A percentile compares a stretch with the other conserved stretches of the same genome.
phyloP scores from a whole-genome alignment of 805 yeast species.

The Ogataea methylovora region DNA sequence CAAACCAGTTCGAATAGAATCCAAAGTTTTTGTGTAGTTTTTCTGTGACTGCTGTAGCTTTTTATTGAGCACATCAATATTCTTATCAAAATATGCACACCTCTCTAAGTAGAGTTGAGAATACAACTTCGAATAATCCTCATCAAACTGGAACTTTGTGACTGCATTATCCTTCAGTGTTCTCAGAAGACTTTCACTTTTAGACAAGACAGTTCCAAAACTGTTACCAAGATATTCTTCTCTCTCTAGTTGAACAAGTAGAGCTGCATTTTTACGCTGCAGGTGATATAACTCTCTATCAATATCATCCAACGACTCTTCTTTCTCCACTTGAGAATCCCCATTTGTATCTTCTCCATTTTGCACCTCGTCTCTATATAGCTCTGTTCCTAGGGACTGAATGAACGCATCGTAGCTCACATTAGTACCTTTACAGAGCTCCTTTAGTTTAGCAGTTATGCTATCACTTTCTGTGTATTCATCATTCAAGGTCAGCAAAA shows the following conservation, averaged over 20 bases:
- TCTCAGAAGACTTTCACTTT: constrained; percentile 21
- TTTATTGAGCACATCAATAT: constrained; percentile 6
- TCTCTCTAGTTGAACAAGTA: constrained; percentile 24
- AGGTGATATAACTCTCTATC: constrained; percentile 10
- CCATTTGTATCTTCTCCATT: neutral
- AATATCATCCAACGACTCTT: constrained; percentile 7
- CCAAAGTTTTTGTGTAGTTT: too few species aligned
- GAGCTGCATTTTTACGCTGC: constrained; percentile 18
- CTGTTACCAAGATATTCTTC: constrained; percentile 22
- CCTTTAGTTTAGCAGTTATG: constrained; percentile 9
- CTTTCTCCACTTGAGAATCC: neutral
- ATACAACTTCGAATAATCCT: constrained; percentile 10
- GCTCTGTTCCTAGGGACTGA: too few species aligned
- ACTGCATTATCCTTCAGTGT: constrained; percentile 10
- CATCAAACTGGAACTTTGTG: constrained; percentile 12
- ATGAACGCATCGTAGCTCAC: constrained; percentile 9
- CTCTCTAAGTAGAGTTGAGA: constrained; percentile 8
- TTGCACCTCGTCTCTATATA: constrained; percentile 2
- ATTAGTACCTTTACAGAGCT: constrained; percentile 5
- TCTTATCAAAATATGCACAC: constrained; percentile 7
- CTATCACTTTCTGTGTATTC: constrained; percentile 17
- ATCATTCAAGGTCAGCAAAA: constrained; percentile 22
- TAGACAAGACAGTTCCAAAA: constrained; percentile 18
- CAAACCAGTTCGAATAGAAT: too few species aligned
- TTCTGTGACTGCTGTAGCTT: constrained; percentile 1